Evolutionary conservation across 768 basidiomycete genomes (phyloP), one percentile per base, ranked within the genome.

Genomic region (Hygrocybe coccinea): DNA sequence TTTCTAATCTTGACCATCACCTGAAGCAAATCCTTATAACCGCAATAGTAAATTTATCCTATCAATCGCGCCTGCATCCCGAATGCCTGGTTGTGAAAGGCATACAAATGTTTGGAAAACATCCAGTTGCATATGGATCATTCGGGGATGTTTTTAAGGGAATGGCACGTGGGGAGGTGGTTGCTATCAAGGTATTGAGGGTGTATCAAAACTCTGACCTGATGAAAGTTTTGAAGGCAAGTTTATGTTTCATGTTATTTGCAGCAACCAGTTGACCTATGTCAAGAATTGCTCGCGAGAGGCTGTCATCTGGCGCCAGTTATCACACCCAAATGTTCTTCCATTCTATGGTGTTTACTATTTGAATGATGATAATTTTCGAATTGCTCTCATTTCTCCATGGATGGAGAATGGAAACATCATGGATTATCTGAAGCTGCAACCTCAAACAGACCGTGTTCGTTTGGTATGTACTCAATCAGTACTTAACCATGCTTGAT

Each of bases 371-470:
- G 53, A 50, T 11, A 59, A 63, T 39, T 59, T 56, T 11, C 64
- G 70, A 44, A 56, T 74, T n/a, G 69, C 71, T 37, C 67, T 74
- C 15, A 69, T 74, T 1, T 71, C 71, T 1, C 71, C 73, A 9
- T 74, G 71, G 73, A 73, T 74, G 72, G 60, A 68, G 24, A 66
- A 71, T 45, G 74, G 74, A 1, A 72, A 71, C 37, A 56, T 73
- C 21, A 62, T 60, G 36, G 64, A 71, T 19, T 70, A 65, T 39
- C 48, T 70, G 14, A 51, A 17, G 9, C 35, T 45, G 5, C 50
- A 57, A 29, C 67, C 69, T 4, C 24, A 55, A 8, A 56, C 56
- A 1, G 36, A 60, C 51, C 60, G 68, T 2, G 56, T 55, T 15
- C 50, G 47, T 15, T 24, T 62, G 50, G 62, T 62, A 34, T 21